Base-by-base conservation (phyloP, 495 filamentous ascomycete genomes). In the Neurospora pannonica region DNA sequence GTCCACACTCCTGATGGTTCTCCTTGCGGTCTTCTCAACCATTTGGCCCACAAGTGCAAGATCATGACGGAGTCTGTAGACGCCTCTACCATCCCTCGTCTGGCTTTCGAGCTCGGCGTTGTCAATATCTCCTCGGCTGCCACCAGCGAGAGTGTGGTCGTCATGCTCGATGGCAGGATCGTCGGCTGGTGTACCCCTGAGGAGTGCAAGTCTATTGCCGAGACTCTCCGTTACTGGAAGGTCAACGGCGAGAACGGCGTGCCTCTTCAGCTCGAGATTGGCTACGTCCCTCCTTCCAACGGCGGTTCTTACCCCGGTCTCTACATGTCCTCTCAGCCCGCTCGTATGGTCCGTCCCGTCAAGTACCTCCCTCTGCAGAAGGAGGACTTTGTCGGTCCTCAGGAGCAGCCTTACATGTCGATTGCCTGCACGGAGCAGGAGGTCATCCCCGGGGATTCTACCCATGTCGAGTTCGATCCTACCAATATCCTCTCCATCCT, bases 391-490 rank as follows among this genome's bases (percentile, higher is more conserved):
- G 91, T 98, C 38, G 96, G 96, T 28, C 92, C 96, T 0, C 93
- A 96, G 77, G 96, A 99, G 82, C 96, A 99, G 84, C 96, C 96
- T 0, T 97, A 95, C 83, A 97, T 99, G 96, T 94, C 95, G 72
- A 96, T 98, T 81, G 95, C 96, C 67, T 95, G 94, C 78, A 89
- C 91, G 10, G 89, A 94, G 70, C 86, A 88, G 42, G 96, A 99
- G 80, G 88, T 98, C 76, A 86, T 91, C n/a, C 89, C 93, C 8
- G 93, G 93, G 40, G 88, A 95, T 74, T 94, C 94, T 9, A 97
- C 93, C 13, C 96, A 99, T 78, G 94, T 98, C 37, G 96, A 99
- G 83, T 94, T 91, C 79, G 92, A 94, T 74, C 96, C 96, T 15
- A 98, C 95, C 71, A 97, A 98, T 80, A 98, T 99, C 74, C 90